Evolutionary conservation across 2,329 filamentous ascomycete species (phyloP).

Genomic region (Coniosporium tulheliwenetii): DNA sequence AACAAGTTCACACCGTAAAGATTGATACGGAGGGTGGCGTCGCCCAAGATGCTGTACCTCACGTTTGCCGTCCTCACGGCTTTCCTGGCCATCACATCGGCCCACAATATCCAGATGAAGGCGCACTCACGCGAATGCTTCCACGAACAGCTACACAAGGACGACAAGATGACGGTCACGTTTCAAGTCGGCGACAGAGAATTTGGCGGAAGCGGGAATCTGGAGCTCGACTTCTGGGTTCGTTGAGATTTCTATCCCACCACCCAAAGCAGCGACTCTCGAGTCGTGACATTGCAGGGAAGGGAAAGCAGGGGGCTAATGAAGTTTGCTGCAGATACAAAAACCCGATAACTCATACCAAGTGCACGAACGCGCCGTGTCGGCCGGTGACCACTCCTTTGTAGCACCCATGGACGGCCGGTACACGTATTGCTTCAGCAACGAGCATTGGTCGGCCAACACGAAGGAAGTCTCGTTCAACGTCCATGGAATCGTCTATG

Average conservation of each 20-base stretch:
- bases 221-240: slow-evolving; percentile 98
- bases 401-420: slow-evolving; percentile 72
- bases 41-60: slow-evolving; percentile 17
- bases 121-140: slow-evolving; percentile 95
- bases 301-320: background rate
- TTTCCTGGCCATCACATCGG: slow-evolving; percentile 44
- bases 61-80: slow-evolving; percentile 21
- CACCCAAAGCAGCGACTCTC: background rate
- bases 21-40: background rate
- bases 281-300: too few species aligned
- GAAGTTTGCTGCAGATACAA: slow-evolving; percentile 42
- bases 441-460: slow-evolving; percentile 92
- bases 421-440: slow-evolving; percentile 96
- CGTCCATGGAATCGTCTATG: slow-evolving; percentile 96
- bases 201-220: slow-evolving; percentile 83
- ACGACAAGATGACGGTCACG: slow-evolving; percentile 96
- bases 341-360: slow-evolving; percentile 64
- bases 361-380: slow-evolving; percentile 63
- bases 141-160: slow-evolving; percentile 79
- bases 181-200: slow-evolving; percentile 97
- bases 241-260: slow-evolving; percentile 11
- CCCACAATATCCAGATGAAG: slow-evolving; percentile 91
- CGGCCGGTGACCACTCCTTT: slow-evolving; percentile 89
- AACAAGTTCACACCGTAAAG: too few species aligned
- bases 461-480: slow-evolving; percentile 99